Conservation (phyloP, 305 asterid genomes). For the Fraxinus angustifolia region DNA sequence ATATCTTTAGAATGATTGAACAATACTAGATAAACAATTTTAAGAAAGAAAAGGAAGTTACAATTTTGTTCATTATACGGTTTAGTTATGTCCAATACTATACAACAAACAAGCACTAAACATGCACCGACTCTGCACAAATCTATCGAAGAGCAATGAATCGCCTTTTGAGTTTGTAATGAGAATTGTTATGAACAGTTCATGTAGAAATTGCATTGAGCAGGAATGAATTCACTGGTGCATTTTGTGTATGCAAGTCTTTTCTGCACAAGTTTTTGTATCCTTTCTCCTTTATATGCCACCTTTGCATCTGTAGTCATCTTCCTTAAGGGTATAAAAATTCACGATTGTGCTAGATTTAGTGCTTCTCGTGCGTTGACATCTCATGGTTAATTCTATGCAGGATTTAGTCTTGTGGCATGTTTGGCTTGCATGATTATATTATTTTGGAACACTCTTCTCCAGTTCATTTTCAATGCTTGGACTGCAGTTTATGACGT, state of each 20-base stretch:
- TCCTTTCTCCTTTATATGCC: not conserved
- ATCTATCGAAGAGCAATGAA: not conserved
- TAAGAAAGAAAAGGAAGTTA: not conserved
- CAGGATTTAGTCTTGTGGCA: not conserved
- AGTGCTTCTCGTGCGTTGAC: not conserved
- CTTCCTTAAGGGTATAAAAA: not conserved
- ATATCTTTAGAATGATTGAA: not conserved
- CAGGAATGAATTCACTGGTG: not conserved
- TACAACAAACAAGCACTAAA: not conserved
- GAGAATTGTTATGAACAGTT: not conserved
- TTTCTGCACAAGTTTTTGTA: not conserved
- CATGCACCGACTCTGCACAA: not conserved
- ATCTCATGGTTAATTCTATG: not conserved
- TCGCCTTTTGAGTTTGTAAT: not conserved
- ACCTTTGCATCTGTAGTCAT: not conserved
- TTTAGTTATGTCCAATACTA: not conserved
- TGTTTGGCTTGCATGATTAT: not conserved
- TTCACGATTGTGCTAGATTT: not conserved
- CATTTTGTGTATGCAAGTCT: not conserved
- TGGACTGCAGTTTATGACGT: not conserved
- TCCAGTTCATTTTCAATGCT: not conserved
- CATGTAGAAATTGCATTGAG: not conserved
- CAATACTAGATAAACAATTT: not conserved
- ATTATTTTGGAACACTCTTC: not conserved
- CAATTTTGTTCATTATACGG: not conserved